Evolutionary conservation across 2,329 filamentous ascomycete species (phyloP), one percentile per base, ranked within the genome.

Genomic region (Aureobasidium sp.): DNA sequence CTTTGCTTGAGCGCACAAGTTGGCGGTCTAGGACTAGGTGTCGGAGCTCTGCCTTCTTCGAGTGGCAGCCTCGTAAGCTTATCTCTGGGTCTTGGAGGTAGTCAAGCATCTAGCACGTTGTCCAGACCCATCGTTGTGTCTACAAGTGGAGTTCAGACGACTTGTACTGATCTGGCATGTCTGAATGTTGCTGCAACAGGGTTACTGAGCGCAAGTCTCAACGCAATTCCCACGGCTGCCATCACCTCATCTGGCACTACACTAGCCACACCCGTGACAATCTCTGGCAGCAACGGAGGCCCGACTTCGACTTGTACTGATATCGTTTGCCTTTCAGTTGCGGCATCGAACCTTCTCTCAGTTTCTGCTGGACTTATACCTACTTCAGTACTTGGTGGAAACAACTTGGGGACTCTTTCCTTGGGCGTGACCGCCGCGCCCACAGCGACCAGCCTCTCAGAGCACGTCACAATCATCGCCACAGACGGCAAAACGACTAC

Each of bases 241-340:
- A 6, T 42, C 31, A 27, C 27, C 19, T 33, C 12, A 27, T 33
- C 40, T 17, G 39, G 40, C 22, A 57, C 40, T 29, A 35, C 24
- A 1, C 14, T 45, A 12, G 39, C 40, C 5, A 56, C 24, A 9
- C 52, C 52, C 11, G 52, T 56, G 17, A 44, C 39, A n/a, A 44
- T 56, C 37, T 56, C 52, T 56, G 52, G 24, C 17, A 42, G 22
- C 17, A 56, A 29, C 19, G 52, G 52, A 22, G 52, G 37, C 1
- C 37, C 52, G 17, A 56, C 52, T 31, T 52, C 49, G 6, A 56
- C 52, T n/a, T 56, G 52, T 22, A 42, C 37, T 31, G 52, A 56
- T 35, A 24, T 56, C 3, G 24, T 56, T 5, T 56, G 52, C 52
- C 37, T 56, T 24, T 24, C 24, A 4, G 52, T 22, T 3, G 52